Evolutionary conservation across 2,329 filamentous ascomycete species (phyloP).

Genomic region (Alternaria conjuncta): DNA sequence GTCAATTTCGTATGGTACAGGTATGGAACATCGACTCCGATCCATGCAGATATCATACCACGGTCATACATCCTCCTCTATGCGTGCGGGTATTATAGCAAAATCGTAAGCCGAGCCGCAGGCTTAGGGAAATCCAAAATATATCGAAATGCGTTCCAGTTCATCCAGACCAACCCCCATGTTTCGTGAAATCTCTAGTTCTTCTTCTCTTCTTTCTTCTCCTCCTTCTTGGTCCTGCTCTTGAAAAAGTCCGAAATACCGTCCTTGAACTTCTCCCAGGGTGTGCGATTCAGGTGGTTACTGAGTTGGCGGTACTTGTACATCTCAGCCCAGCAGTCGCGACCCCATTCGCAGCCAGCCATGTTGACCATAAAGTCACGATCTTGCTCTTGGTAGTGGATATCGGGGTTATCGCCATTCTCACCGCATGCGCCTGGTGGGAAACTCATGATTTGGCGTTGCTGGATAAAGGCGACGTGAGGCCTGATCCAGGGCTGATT

Average conservation of each 20-base stretch:
- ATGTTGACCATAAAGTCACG: conserved; percentile 97
- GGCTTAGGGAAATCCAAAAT: conserved; percentile 15
- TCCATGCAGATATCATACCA: conserved; percentile 13
- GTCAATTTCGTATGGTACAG: conserved; percentile 9
- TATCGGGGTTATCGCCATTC: conserved; percentile 72
- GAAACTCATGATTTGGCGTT: conserved; percentile 94
- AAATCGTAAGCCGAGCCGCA: conserved; percentile 13
- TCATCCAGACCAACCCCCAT: conserved; percentile 1
- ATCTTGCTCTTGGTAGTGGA: conserved; percentile 86
- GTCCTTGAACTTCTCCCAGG: conserved; percentile 73
- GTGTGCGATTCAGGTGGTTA: conserved; percentile 83
- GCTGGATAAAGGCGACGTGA: conserved; percentile 85
- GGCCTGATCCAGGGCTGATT: conserved; percentile 92
- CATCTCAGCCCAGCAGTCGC: conserved; percentile 98
- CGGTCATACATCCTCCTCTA: conserved; percentile 10
- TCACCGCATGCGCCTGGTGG: conserved; percentile 87
- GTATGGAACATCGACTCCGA: conserved; percentile 3
- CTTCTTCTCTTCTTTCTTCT: conserved; percentile 25
- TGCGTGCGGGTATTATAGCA: conserved; percentile 17
- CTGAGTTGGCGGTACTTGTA: conserved; percentile 92
- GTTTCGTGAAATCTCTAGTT: conserved; percentile 4
- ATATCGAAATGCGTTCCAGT: conserved; percentile 9
- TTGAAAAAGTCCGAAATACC: conserved; percentile 50
- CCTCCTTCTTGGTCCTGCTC: conserved; percentile 33
- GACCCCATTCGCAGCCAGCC: conserved; percentile 96